These are phyloP conservation scores for Chlamydomonas urium DNA, from an alignment of 139 green algal genomes.

Conservation along the genomic window DNA sequence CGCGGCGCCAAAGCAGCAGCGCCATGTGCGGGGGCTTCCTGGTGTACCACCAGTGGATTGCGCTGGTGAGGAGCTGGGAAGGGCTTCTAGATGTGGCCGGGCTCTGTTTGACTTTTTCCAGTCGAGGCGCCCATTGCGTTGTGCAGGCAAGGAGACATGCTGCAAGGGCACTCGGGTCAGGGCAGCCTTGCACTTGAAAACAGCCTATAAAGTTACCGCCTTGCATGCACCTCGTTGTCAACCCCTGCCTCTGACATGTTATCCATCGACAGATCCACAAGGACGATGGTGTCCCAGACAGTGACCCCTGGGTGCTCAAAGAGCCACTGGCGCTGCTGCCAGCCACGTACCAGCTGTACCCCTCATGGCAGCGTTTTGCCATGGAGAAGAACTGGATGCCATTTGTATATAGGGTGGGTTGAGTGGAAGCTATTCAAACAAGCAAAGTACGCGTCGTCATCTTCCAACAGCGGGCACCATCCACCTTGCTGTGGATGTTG, in stretches of 20 bases:
- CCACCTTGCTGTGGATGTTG: too few species aligned
- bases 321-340: conserved; percentile 16
- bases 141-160: background rate
- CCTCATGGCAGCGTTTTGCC: background rate
- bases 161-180: background rate
- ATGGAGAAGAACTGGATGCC: conserved; percentile 53
- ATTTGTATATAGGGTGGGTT: conserved; percentile 21
- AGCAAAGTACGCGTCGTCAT: too few species aligned
- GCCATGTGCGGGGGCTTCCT: conserved; percentile 17
- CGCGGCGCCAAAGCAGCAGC: background rate
- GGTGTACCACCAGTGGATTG: conserved; percentile 40
- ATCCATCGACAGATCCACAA: too few species aligned
- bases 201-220: too few species aligned
- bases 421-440: too few species aligned
- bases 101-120: background rate
- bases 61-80: background rate
- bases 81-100: background rate
- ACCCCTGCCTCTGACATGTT: too few species aligned
- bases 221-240: background rate
- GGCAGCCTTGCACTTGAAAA: background rate
- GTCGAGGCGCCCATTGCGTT: background rate
- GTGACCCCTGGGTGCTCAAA: conserved; percentile 18
- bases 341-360: conserved; percentile 1
- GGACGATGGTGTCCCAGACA: too few species aligned
- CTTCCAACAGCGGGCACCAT: too few species aligned